Conservation (phyloP, 768 basidiomycete genomes). For the Artomyces pyxidatus region DNA sequence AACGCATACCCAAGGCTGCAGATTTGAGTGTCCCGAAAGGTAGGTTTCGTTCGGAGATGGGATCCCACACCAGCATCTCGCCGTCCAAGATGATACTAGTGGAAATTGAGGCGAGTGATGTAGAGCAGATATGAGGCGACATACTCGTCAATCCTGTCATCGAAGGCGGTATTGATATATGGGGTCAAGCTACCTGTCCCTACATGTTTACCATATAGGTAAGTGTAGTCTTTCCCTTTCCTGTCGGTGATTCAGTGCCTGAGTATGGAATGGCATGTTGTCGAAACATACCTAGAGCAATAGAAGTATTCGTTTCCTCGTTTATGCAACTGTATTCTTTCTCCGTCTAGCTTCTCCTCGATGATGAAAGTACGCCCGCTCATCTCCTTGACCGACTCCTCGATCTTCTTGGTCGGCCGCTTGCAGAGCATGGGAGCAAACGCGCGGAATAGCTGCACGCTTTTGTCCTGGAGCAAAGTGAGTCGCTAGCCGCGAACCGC, state of each 20-base stretch:
- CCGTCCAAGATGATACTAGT: constrained; percentile 88
- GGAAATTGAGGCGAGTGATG: background rate
- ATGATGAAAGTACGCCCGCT: constrained; percentile 72
- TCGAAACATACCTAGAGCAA: constrained; percentile 63
- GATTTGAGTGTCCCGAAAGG: constrained; percentile 94
- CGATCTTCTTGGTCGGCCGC: constrained; percentile 71
- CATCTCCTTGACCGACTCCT: constrained; percentile 83
- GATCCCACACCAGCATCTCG: constrained; percentile 99
- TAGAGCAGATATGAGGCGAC: constrained; percentile 19
- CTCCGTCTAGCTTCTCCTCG: constrained; percentile 97
- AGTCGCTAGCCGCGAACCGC: background rate
- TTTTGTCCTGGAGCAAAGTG: constrained; percentile 54
- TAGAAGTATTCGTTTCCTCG: constrained; percentile 87
- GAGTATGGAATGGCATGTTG: background rate
- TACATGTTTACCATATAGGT: constrained; percentile 82
- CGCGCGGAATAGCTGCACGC: constrained; percentile 71
- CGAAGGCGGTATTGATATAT: constrained; percentile 69
- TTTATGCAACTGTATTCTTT: constrained; percentile 93
- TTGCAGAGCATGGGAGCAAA: constrained; percentile 97
- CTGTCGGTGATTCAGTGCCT: constrained; percentile 28
- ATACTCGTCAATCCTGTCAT: constrained; percentile 72
- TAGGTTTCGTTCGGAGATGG: constrained; percentile 75
- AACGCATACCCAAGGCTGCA: constrained; percentile 65
- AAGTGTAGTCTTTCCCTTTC: constrained; percentile 87
- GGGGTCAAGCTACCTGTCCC: constrained; percentile 86